Base-by-base conservation (phyloP, 805 yeast genomes). In the Ogataea zsoltii region DNA sequence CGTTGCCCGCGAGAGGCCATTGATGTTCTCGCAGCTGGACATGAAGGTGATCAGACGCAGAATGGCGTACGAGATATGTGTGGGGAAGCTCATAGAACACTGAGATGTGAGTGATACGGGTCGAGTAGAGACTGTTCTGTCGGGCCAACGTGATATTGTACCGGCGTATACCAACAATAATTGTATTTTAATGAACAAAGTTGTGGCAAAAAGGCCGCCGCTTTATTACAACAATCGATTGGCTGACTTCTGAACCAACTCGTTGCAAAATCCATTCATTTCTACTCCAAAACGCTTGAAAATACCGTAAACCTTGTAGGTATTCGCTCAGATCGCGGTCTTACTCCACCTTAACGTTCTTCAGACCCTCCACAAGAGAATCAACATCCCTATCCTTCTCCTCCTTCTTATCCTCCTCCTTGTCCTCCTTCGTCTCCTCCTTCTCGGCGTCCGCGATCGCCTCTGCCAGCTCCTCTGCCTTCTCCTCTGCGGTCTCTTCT, bases 11-110 rank as follows among this genome's bases (percentile, higher is more conserved):
- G 76, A 72, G 4, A 62, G 63, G 19, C 73, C 72, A 0, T 65
- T 88, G 32, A 58, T 65, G 3, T 92, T 81, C 55, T 61, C 78
- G 7, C 91, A 85, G 55, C 65, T 69, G 7, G 96, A 89, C 58
- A 90, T 92, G 81, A 71, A 70, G 5, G 61, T 63, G 2, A 70
- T 92, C 45, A 72, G 99, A 51, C 68, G 82, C 36, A 68, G 80
- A 43, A 86, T 86, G 86, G 84, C 84, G 0, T 79, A 63, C 52
- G 89, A 82, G 53, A 77, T 84, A 5, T 48, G 50, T 33, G 18
- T 35, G 19, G 45, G 44, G 33, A 51, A 51, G 38, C 41, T 54
- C 28, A 34, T 54, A 13, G 47, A 47, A n/a, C 54, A 48, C 35
- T 54, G 36, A 46, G n/a, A n/a, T n/a, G n/a, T n/a, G n/a, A n/a